Evolutionary conservation across 768 basidiomycete species (phyloP), one percentile per base, ranked within the genome.

Genomic region (Vishniacozyma victoriae): DNA sequence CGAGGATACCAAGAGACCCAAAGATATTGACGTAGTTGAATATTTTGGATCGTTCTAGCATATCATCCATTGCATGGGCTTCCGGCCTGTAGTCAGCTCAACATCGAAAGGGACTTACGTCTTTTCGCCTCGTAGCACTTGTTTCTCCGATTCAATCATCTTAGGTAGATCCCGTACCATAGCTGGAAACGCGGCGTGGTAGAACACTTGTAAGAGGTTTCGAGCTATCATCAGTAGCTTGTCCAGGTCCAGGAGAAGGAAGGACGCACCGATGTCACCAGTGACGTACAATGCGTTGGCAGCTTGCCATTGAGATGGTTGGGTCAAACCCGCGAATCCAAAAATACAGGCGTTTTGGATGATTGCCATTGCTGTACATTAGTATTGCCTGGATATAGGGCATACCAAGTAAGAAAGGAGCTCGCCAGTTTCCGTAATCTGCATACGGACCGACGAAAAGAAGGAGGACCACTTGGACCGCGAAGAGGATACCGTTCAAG

Each of bases 381-480:
- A 12, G 22, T 24, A 41, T 4, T 4, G n/a, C n/a, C n/a, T n/a
- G n/a, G n/a, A n/a, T n/a, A n/a, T n/a, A 33, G 26, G n/a, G 26
- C 41, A 19, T 16, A 54, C 52, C 25, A 14, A 54, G 48, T 14
- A 54, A 16, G 16, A 19, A 54, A 25, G 52, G 52, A n/a, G n/a
- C n/a, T 16, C 52, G 46, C 52, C 52, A 54, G 35, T 54, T 48
- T 3, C 52, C 52, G 40, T 42, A 54, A 38, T 54, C 52, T 1
- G 52, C 52, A 35, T 48, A 54, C 15, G 52, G 39, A 12, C 52
- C 52, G 33, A 54, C 24, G 23, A 25, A 15, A 14, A 54, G 40
- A 18, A 54, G 41, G 3, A 29, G 24, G 22, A 48, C 52, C 6
- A 54, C 41, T 26, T 54, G 52, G 20, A 29, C 24, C 15, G 52